Evolutionary conservation across 2,329 filamentous ascomycete species (phyloP).

Genomic region (Beauveria scarabaeidicola): DNA sequence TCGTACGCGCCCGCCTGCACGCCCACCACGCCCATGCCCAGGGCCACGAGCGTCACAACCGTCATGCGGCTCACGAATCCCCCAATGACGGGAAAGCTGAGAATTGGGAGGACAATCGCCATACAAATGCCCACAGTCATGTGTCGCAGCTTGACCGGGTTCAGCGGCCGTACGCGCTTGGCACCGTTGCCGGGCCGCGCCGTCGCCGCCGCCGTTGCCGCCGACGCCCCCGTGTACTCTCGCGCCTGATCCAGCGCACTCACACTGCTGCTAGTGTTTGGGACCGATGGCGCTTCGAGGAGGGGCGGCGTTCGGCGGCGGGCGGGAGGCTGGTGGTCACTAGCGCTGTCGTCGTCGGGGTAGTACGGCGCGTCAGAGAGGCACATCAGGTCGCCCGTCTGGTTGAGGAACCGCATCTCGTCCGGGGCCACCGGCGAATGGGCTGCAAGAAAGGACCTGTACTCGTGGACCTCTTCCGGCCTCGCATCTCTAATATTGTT

Average conservation of each 20-base stretch:
- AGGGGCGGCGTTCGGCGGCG: not conserved
- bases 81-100: conserved; percentile 50
- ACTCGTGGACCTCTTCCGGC: conserved; percentile 25
- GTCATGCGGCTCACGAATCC: conserved; percentile 49
- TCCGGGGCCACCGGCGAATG: conserved; percentile 47
- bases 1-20: conserved; percentile 19
- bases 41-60: conserved; percentile 44
- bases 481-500: not conserved
- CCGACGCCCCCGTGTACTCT: not conserved
- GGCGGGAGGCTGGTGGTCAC: not conserved
- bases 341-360: not conserved
- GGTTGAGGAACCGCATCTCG: conserved; percentile 53
- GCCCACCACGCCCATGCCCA: conserved; percentile 30
- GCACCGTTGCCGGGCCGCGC: not conserved
- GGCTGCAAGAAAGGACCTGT: conserved; percentile 46
- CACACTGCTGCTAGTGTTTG: not conserved
- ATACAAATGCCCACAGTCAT: conserved; percentile 17
- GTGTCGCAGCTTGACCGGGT: not conserved
- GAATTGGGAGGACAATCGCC: conserved; percentile 44
- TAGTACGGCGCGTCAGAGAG: conserved; percentile 14
- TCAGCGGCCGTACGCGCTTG: not conserved
- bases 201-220: no score
- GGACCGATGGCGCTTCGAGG: not conserved
- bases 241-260: not conserved
- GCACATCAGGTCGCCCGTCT: conserved; percentile 45